Evolutionary conservation across 1,139 yeast genomes (phyloP), one percentile per base, ranked within the genome.

Genomic region (Kodamaea sp.): DNA sequence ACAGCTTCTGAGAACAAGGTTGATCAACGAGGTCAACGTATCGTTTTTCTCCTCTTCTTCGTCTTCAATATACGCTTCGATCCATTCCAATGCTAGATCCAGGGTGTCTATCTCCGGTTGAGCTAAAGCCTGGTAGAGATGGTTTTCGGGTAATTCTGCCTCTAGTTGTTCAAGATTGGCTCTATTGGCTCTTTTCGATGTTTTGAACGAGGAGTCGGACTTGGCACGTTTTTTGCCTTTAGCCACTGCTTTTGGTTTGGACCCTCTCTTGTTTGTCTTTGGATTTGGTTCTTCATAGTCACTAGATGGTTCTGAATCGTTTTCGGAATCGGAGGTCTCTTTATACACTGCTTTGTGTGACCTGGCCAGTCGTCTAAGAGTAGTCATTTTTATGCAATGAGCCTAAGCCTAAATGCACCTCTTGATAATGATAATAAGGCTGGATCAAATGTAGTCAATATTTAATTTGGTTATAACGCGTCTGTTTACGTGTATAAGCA

Each of bases 11-110:
- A 90, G 61, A 3, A 87, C 50, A 34, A 88, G 69, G 53, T 90
- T 90, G 30, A 89, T 65, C 34, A 89, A 60, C 24, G 73, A 75
- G 26, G 80, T 73, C 28, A 87, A 57, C 1, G 88, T 80, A 9
- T 47, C 49, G 9, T 50, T 43, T 4, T 59, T 55, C 25, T 69
- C 64, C 10, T 53, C 56, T 25, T 59, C 63, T 44, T 74, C 78
- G 20, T 72, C 73, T 18, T 80, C 83, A 11, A 38, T 53, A 43
- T 51, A 68, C 1, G 55, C 35, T 13, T 66, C 71, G 10, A 87
- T 51, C 95, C 95, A 88, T 26, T 77, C 80, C 12, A 77, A 59
- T 0, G 88, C 86, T 7, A 84, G 48, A 26, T 83, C 89, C 6
- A 66, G 68, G 5, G 81, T 61, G 8, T 78, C 77, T 1, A 73